phyloP scores from a whole-genome alignment of 2,329 filamentous ascomycete genomes.

The Thermochaetoides dissita region DNA sequence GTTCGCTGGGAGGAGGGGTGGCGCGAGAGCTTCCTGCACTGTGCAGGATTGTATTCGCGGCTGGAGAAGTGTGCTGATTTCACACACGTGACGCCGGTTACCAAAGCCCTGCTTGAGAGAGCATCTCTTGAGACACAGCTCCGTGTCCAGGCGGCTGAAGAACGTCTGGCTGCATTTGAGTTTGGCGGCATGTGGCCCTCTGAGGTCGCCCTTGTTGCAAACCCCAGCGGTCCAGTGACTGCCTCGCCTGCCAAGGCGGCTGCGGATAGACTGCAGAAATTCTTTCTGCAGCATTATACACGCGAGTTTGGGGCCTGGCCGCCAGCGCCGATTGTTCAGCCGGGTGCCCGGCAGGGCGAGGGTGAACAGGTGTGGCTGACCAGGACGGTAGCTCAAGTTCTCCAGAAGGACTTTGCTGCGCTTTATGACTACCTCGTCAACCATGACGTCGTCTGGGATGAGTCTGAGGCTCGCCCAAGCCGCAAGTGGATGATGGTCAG shows the following conservation, averaged over 20 bases:
- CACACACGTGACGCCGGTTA: slow-evolving; percentile 43
- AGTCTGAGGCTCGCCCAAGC: slow-evolving; percentile 43
- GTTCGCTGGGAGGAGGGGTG: slow-evolving; percentile 55
- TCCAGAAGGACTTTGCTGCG: slow-evolving; percentile 54
- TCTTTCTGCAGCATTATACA: slow-evolving; percentile 45
- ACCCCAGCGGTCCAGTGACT: slow-evolving; percentile 18
- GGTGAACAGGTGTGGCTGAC: slow-evolving; percentile 46
- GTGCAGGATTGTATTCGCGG: slow-evolving; percentile 46
- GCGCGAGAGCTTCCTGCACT: slow-evolving; percentile 53
- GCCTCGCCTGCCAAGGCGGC: slow-evolving; percentile 33
- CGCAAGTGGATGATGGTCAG: slow-evolving; percentile 52
- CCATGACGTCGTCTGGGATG: slow-evolving; percentile 51
- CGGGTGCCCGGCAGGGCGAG: slow-evolving; percentile 8
- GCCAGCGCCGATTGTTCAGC: slow-evolving; percentile 21
- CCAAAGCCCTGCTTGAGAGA: slow-evolving; percentile 47
- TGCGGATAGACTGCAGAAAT: slow-evolving; percentile 46
- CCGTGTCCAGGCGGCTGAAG: slow-evolving; percentile 47
- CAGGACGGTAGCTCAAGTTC: slow-evolving; percentile 36
- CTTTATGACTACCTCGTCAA: slow-evolving; percentile 60
- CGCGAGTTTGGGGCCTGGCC: slow-evolving; percentile 49
- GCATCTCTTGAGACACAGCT: slow-evolving; percentile 48
- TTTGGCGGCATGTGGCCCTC: slow-evolving; percentile 48
- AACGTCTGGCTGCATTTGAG: slow-evolving; percentile 44
- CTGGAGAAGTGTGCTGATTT: slow-evolving; percentile 43
- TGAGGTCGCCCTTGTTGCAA: slow-evolving; percentile 18